Evolutionary conservation across 2,329 filamentous ascomycete genomes (phyloP).

Genomic region (Pseudocercospora vitis): DNA sequence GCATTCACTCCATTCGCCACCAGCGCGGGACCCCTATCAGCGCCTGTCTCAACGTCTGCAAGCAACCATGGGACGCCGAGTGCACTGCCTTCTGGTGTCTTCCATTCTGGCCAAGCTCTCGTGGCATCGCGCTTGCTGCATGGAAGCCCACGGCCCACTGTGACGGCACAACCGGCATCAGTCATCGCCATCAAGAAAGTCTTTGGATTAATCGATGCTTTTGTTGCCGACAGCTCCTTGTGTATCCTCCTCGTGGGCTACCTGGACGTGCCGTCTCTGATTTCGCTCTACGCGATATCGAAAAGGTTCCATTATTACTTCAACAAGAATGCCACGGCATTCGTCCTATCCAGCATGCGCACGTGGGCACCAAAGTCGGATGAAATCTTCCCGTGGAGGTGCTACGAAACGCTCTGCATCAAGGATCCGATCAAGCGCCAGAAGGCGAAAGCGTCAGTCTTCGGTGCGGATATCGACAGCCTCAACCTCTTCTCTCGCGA

Average conservation of each 20-base stretch:
- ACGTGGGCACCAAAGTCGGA: conserved; percentile 57
- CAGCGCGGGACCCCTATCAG: not conserved
- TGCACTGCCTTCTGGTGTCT: conserved; percentile 1
- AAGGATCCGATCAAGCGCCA: conserved; percentile 53
- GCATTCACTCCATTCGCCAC: not conserved
- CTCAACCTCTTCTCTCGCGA: conserved; percentile 42
- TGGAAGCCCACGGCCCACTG: not conserved
- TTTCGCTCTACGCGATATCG: conserved; percentile 66
- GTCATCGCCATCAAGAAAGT: conserved; percentile 8
- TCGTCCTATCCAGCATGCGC: conserved; percentile 57
- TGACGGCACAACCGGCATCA: not conserved
- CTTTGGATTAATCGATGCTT: conserved; percentile 39
- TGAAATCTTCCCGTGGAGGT: conserved; percentile 60
- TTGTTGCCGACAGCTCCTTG: conserved; percentile 49
- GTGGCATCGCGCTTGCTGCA: not conserved
- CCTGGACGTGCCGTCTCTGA: conserved; percentile 57
- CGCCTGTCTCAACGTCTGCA: not conserved
- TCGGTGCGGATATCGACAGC: conserved; percentile 19
- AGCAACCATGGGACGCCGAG: not conserved
- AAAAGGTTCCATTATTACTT: conserved; percentile 62
- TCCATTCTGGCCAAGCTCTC: conserved; percentile 2
- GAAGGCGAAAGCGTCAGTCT: conserved; percentile 24
- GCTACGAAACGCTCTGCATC: conserved; percentile 60
- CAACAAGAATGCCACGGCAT: conserved; percentile 59
- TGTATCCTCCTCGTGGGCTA: conserved; percentile 56